phyloP scores from a whole-genome alignment of 75 land plant genomes.

The Isoetes taiwanensis region DNA sequence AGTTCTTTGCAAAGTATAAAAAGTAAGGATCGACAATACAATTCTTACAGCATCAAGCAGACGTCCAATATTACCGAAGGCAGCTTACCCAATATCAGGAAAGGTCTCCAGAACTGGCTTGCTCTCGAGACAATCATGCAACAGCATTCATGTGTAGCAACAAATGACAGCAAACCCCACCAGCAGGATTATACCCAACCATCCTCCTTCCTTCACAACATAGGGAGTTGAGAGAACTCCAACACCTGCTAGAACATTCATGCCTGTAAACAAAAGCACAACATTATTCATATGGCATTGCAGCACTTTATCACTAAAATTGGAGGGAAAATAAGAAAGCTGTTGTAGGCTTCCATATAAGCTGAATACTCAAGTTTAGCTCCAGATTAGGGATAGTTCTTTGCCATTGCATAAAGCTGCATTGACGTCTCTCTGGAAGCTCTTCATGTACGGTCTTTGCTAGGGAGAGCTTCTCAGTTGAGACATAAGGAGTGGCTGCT shows the following conservation, averaged over 20 bases:
- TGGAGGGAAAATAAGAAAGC: neutral
- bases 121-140: constrained; percentile 54
- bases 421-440: too few relatives aligned
- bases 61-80: constrained; percentile 58
- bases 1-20: neutral
- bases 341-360: constrained; percentile 26
- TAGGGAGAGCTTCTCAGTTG: constrained; percentile 8
- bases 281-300: neutral
- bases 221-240: constrained; percentile 75
- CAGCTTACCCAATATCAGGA: constrained; percentile 83
- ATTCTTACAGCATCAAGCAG: constrained; percentile 40
- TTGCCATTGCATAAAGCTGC: constrained; percentile 18
- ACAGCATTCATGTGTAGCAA: constrained; percentile 57
- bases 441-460: too few relatives aligned
- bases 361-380: constrained; percentile 29
- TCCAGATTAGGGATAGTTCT: constrained; percentile 14
- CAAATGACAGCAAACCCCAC: constrained; percentile 39
- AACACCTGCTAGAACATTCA: constrained; percentile 72
- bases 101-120: constrained; percentile 52
- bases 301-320: neutral
- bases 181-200: constrained; percentile 43
- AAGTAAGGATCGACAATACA: neutral
- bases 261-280: constrained; percentile 22
- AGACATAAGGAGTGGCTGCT: constrained; percentile 9
- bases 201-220: constrained; percentile 69